Evolutionary conservation across 2,329 filamentous ascomycete genomes (phyloP).

Genomic region (Botrytis squamosa): DNA sequence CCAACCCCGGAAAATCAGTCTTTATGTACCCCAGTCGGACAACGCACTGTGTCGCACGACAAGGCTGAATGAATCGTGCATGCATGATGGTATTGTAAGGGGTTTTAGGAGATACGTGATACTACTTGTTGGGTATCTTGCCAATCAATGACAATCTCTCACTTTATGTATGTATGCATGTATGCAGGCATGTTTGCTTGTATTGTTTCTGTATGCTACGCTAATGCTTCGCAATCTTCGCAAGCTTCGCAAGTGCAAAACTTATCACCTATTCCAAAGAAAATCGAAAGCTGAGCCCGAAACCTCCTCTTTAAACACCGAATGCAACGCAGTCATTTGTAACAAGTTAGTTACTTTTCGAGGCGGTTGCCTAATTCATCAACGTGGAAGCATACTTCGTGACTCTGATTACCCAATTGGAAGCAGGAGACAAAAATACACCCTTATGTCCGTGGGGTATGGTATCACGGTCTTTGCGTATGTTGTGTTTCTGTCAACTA

Average conservation of each 20-base stretch:
- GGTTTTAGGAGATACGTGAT: background rate
- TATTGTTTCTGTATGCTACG: background rate
- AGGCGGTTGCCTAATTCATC: constrained; percentile 10
- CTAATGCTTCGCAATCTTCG: background rate
- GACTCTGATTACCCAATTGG: constrained; percentile 10
- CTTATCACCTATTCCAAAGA: background rate
- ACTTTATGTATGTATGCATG: background rate
- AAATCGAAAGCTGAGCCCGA: background rate
- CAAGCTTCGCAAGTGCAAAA: background rate
- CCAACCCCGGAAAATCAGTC: background rate
- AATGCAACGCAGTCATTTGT: constrained; percentile 6
- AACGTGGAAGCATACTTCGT: background rate
- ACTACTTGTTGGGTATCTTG: background rate
- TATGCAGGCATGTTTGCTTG: background rate
- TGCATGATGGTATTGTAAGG: background rate
- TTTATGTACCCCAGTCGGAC: constrained; percentile 2
- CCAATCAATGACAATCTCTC: background rate
- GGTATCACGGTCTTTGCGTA: background rate
- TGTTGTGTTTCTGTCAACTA: constrained; percentile 2
- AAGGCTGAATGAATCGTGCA: constrained; percentile 7
- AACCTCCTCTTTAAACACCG: background rate
- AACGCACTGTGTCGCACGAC: background rate
- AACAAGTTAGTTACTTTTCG: background rate
- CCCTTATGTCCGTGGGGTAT: background rate
- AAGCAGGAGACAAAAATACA: background rate